phyloP scores from a whole-genome alignment of 805 yeast species.

The Ogataea paradorogensis region DNA sequence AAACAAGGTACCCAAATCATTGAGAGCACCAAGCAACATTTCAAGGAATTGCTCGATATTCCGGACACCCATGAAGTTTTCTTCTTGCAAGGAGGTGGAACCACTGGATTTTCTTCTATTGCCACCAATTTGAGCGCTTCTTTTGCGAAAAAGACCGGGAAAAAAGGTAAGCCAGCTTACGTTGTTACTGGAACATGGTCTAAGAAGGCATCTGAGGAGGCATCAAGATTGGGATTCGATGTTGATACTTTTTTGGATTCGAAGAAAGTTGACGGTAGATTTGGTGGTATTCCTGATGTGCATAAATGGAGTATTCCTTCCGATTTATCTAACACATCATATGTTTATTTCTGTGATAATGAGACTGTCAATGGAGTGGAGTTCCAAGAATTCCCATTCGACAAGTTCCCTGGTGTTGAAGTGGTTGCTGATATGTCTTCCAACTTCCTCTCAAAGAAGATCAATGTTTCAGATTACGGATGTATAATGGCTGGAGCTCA shows the following conservation, averaged over 20 bases:
- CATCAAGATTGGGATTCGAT: slow-evolving; percentile 75
- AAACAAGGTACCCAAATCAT: slow-evolving; percentile 75
- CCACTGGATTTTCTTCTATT: slow-evolving; percentile 88
- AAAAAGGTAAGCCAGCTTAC: slow-evolving; percentile 78
- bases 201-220: slow-evolving; percentile 82
- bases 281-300: slow-evolving; percentile 62
- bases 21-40: slow-evolving; percentile 67
- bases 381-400: slow-evolving; percentile 50
- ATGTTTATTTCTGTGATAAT: slow-evolving; percentile 89
- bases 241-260: slow-evolving; percentile 68
- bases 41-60: slow-evolving; percentile 61
- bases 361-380: slow-evolving; percentile 97
- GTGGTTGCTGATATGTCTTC: slow-evolving; percentile 95
- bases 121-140: slow-evolving; percentile 80
- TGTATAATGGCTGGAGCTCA: slow-evolving; percentile 97
- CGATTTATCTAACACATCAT: slow-evolving; percentile 69
- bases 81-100: slow-evolving; percentile 97
- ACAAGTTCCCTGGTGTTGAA: slow-evolving; percentile 65
- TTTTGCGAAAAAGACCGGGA: slow-evolving; percentile 61
- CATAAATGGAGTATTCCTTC: slow-evolving; percentile 59
- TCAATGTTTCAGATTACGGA: slow-evolving; percentile 85
- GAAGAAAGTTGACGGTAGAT: slow-evolving; percentile 55
- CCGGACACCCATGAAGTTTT: slow-evolving; percentile 95
- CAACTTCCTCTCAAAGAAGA: slow-evolving; percentile 74
- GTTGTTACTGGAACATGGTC: slow-evolving; percentile 95